These are phyloP conservation scores for Cercospora brassicicola DNA, from an alignment of 2,329 filamentous ascomycete species.

Conservation along the genomic window DNA sequence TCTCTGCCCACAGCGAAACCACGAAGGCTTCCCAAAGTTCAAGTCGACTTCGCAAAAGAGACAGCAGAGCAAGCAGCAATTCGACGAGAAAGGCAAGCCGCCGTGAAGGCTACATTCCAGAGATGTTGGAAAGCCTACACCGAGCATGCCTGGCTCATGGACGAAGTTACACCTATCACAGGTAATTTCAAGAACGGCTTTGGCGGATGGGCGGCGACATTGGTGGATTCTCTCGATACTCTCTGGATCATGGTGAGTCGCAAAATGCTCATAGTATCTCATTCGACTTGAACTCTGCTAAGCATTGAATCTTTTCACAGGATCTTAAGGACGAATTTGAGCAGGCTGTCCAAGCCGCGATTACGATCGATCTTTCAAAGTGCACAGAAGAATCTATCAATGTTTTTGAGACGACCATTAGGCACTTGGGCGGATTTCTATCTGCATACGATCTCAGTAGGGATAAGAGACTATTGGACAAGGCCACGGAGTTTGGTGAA, in stretches of 20 bases:
- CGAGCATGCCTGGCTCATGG: constrained; percentile 50
- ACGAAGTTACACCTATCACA: constrained; percentile 50
- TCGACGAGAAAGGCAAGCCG: constrained; percentile 40
- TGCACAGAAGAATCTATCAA: constrained; percentile 45
- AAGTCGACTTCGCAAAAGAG: constrained; percentile 45
- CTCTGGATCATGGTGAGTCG: constrained; percentile 19
- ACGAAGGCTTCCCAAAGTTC: constrained; percentile 45
- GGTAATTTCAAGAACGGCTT: constrained; percentile 45
- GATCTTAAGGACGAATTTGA: constrained; percentile 50
- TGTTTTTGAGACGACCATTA: constrained; percentile 53
- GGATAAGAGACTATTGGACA: constrained; percentile 39
- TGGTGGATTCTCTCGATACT: constrained; percentile 37
- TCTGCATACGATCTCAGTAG: constrained; percentile 41
- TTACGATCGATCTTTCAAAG: constrained; percentile 47
- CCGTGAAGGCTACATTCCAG: constrained; percentile 47
- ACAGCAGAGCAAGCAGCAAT: constrained; percentile 33
- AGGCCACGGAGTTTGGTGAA: constrained; percentile 42
- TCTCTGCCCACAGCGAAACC: constrained; percentile 43
- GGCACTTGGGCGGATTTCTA: constrained; percentile 43
- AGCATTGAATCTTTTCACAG: constrained; percentile 45
- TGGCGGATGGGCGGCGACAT: constrained; percentile 51
- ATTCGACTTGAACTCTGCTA: constrained; percentile 43
- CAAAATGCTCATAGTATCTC: constrained; percentile 35
- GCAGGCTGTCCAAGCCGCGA: constrained; percentile 46
- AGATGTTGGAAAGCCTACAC: constrained; percentile 50